These are phyloP conservation scores for Selaginella tamariscina DNA, from an alignment of 75 land plant species.

Conservation along the genomic window DNA sequence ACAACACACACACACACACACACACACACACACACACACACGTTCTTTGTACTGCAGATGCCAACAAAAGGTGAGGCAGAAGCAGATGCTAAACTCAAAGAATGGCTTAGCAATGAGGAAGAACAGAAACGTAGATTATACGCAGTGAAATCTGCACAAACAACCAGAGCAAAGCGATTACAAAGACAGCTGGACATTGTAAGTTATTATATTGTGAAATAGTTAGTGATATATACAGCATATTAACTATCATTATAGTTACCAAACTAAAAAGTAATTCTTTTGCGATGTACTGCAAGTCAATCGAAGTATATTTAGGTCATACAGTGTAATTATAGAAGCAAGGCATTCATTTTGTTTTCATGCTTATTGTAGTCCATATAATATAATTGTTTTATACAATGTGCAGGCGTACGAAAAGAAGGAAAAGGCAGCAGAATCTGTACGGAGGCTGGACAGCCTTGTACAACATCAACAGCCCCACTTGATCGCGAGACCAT, in stretches of 20 bases:
- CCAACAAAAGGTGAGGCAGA: not conserved
- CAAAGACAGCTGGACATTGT: not conserved
- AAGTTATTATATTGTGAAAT: too few species aligned
- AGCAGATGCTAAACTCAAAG: not conserved
- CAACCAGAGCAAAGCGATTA: not conserved
- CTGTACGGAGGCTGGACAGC: conserved; percentile 50
- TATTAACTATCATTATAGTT: too few species aligned
- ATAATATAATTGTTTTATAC: not conserved
- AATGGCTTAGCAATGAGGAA: not conserved
- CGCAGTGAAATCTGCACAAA: not conserved
- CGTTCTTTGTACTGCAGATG: not conserved
- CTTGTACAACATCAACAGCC: conserved; percentile 44
- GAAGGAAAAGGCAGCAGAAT: conserved; percentile 55
- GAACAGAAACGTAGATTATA: conserved; percentile 10
- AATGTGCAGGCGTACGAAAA: conserved; percentile 45
- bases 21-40: too few species aligned
- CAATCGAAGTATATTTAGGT: too few species aligned
- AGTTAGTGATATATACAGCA: too few species aligned
- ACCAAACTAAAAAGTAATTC: too few species aligned
- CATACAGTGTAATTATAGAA: too few species aligned
- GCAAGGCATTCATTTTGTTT: too few species aligned
- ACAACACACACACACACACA: too few species aligned
- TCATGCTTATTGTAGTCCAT: too few species aligned
- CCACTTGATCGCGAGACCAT: conserved; percentile 63
- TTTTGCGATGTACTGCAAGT: too few species aligned